Evolutionary conservation across 805 yeast genomes (phyloP).

Genomic region (Kuraishia capsulata): DNA sequence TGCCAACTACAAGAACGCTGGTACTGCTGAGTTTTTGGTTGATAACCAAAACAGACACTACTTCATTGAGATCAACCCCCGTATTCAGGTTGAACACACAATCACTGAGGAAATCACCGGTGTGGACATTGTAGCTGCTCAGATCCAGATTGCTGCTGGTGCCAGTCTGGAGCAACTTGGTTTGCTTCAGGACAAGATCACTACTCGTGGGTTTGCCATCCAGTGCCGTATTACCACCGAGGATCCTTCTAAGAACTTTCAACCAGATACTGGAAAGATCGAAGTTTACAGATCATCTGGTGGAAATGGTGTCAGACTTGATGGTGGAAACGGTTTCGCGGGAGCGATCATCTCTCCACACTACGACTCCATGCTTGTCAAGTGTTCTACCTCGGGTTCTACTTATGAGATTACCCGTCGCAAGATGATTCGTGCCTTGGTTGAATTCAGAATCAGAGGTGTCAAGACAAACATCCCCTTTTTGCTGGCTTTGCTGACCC

Average conservation of each 20-base stretch:
- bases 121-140: constrained; percentile 95
- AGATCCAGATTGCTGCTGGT: constrained; percentile 98
- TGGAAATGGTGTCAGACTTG: constrained; percentile 98
- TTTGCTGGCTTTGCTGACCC: constrained; percentile 81
- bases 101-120: constrained; percentile 99
- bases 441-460: constrained; percentile 98
- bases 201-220: constrained; percentile 95
- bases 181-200: constrained; percentile 85
- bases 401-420: constrained; percentile 95
- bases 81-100: constrained; percentile 98
- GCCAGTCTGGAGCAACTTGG: constrained; percentile 90
- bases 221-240: constrained; percentile 99
- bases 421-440: constrained; percentile 93
- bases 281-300: constrained; percentile 98
- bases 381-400: constrained; percentile 95
- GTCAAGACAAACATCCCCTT: constrained; percentile 98
- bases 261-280: constrained; percentile 96
- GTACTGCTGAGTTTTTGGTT: constrained; percentile 96
- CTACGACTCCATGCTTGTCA: constrained; percentile 96
- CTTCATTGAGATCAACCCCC: constrained; percentile 96
- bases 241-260: constrained; percentile 94
- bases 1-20: constrained; percentile 93
- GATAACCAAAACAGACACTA: constrained; percentile 92
- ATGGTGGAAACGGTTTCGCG: constrained; percentile 97
- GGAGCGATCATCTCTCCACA: constrained; percentile 96